Base-by-base conservation (phyloP, 805 yeast genomes). In the Nakazawaea ishiwadae region DNA sequence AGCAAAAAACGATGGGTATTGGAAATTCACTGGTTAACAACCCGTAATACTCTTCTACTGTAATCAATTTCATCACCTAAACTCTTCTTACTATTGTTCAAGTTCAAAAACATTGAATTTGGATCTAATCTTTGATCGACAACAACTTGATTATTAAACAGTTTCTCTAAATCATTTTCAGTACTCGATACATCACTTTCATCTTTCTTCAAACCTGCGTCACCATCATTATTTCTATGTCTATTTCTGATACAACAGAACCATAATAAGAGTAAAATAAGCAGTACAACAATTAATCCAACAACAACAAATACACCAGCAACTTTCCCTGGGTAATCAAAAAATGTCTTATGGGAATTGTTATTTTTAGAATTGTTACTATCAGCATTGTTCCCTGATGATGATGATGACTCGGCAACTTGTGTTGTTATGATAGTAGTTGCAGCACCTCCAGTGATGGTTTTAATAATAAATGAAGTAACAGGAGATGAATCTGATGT, bases 281-380 rank as follows among this genome's bases (percentile, higher is more conserved):
- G 36, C 1, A 69, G 69, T 0, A 76, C 51, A 1, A 63, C 73
- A 1, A 81, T 79, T 1, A 87, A 51, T 1, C 90, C 96, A 14
- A 87, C 93, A 0, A 76, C 89, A 2, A 84, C 77, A 60, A 87
- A 87, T 0, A 88, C 84, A 3, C 95, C 96, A 0, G 90, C 95
- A 1, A 87, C 93, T 55, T 82, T 84, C 0, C 91, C 95, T 35
- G 75, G 76, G 35, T 77, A 65, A 44, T 71, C 68, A 69, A 84
- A 87, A 54, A 82, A 87, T 3, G 79, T 65, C 15, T 52, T 53
- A 8, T 52, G 52, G 30, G 47, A 37, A 19, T 44, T 31, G 10
- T 11, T 28, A 28, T 11, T 12, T n/a, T 14, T 28, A 4, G n/a
- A 12, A 5, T 28, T 27, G 12, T n/a, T 28, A 14, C 16, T 28